These are phyloP conservation scores for Globisporangium lucens DNA, from an alignment of 352 stramenopile species.

Conservation along the genomic window DNA sequence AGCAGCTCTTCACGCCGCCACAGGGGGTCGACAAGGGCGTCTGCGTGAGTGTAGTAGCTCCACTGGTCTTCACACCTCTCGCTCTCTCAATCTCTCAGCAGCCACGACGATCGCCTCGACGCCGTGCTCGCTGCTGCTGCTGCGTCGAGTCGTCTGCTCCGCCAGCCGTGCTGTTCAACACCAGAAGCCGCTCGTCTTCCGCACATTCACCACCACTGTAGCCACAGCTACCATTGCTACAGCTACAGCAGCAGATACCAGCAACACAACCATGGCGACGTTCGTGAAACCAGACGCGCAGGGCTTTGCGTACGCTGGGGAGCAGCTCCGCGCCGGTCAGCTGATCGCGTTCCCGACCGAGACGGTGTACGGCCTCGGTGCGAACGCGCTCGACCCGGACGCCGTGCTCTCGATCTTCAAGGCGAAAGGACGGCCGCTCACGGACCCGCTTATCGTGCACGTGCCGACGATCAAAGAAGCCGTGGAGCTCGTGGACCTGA, in stretches of 20 bases:
- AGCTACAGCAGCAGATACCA: background rate
- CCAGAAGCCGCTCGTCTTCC: background rate
- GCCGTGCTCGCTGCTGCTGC: background rate
- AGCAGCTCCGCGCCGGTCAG: slow-evolving; percentile 68
- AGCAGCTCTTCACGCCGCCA: background rate
- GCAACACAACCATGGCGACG: slow-evolving; percentile 5
- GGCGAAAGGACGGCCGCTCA: slow-evolving; percentile 93
- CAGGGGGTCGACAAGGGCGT: background rate
- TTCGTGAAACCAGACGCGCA: slow-evolving; percentile 43
- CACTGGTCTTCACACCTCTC: background rate
- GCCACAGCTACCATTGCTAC: background rate
- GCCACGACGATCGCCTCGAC: slow-evolving; percentile 2
- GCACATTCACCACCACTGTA: background rate
- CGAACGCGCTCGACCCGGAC: slow-evolving; percentile 92
- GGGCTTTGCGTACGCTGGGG: slow-evolving; percentile 48
- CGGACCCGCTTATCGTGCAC: slow-evolving; percentile 98
- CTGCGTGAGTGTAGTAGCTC: background rate
- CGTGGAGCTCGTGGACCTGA: slow-evolving; percentile 86
- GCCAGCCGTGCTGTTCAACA: background rate
- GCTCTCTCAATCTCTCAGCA: background rate
- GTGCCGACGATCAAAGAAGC: slow-evolving; percentile 88
- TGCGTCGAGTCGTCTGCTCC: background rate
- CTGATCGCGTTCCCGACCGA: slow-evolving; percentile 97
- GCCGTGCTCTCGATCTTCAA: slow-evolving; percentile 96
- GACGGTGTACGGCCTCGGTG: slow-evolving; percentile 99